Base-by-base conservation (phyloP, 1,284 basidiomycete species). In the Apiotrichum porosum region DNA sequence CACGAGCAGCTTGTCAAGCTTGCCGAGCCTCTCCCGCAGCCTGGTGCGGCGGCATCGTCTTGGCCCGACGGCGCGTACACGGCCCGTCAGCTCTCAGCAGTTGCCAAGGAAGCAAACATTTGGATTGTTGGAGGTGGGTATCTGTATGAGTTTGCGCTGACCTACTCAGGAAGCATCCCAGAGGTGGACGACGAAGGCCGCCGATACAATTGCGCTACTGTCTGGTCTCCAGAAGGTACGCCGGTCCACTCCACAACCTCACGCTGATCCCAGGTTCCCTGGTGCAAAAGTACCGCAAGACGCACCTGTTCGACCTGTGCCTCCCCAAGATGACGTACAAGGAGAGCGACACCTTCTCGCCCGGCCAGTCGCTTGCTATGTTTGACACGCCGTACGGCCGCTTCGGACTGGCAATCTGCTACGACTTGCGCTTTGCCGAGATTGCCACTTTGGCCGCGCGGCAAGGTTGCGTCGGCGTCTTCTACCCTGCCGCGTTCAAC, bases 291-390 rank as follows among this genome's bases (percentile, higher is more conserved):
- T 90, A 97, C 70, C 83, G 94, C 44, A 97, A 99, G 72, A 81
- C 98, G 2, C 95, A 98, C 66, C 77, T 99, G 9, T 99, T 99
- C 68, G 94, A 99, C 70, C 97, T 99, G 53, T 89, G 97, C 67
- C 93, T 97, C 47, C 92, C 92, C 0, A 94, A 93, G 19, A 86
- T 98, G 72, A 91, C 77, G 5, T 97, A 98, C 82, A 94, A 94
- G 78, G 91, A 86, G 49, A 54, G 74, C 57, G 47, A 22, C 33
- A 37, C 41, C 26, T 55, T 95, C 40, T 84, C 84, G 0, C 85
- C 81, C 9, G 92, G 91, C 14, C 79, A 74, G 17, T 78, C 77
- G 1, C 70, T 83, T 44, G 89, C 85, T 51, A 81, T 80, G 44
- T 88, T 95, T 62, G 89, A 95, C 62, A 94, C 91, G 14, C 84